These are phyloP conservation scores for Tagetes patula DNA, from an alignment of 129 eudicot species.

Conservation along the genomic window DNA sequence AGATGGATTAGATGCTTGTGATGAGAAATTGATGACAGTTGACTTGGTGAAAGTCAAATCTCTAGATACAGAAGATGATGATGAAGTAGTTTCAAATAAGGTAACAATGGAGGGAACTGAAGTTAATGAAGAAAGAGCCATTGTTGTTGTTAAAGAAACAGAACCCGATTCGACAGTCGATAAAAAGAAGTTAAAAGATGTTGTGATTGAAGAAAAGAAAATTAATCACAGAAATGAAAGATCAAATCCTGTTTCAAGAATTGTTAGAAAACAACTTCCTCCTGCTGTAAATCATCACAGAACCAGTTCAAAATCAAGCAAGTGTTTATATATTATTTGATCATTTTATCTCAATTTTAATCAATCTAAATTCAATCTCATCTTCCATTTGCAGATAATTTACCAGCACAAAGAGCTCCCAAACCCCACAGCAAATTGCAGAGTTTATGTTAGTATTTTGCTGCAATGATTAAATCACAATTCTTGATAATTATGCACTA, in stretches of 20 bases:
- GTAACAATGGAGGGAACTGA: constrained; percentile 33
- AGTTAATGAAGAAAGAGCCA: constrained; percentile 43
- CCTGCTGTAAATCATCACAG: constrained; percentile 41
- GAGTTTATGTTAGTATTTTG: constrained; percentile 52
- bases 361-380: constrained; percentile 15
- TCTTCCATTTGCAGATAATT: constrained; percentile 32
- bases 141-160: constrained; percentile 52
- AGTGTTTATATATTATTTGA: constrained; percentile 22
- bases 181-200: constrained; percentile 7
- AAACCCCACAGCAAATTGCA: constrained; percentile 56
- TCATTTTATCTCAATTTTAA: background rate
- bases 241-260: constrained; percentile 39
- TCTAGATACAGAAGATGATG: constrained; percentile 27
- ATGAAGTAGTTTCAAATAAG: constrained; percentile 30
- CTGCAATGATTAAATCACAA: background rate
- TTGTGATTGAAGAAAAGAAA: constrained; percentile 49
- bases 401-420: constrained; percentile 41
- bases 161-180: constrained; percentile 31
- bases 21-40: constrained; percentile 50
- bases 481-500: constrained; percentile 14
- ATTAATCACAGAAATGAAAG: constrained; percentile 39
- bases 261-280: constrained; percentile 42
- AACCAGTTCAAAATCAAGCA: constrained; percentile 54
- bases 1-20: constrained; percentile 43
- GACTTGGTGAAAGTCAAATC: constrained; percentile 23